Evolutionary conservation across 1,284 basidiomycete species (phyloP), one percentile per base, ranked within the genome.

Genomic region (Cryptococcus maquisensis): DNA sequence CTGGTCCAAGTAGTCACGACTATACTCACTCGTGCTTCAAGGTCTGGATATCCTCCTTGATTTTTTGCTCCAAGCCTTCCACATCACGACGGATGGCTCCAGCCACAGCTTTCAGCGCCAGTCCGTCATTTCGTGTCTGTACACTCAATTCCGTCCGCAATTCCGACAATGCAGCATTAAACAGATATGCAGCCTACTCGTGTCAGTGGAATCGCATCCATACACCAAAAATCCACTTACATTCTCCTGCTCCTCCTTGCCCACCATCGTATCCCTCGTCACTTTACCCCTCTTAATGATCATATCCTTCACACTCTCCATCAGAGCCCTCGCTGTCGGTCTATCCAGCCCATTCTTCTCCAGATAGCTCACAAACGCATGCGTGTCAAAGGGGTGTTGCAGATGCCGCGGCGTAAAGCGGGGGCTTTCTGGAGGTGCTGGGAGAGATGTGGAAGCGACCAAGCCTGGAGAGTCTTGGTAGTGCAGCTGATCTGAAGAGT

Each of bases 131-230:
- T 53, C 89, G 83, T 3, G 88, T 86, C 53, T 84, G 84, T 60
- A 93, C 84, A 9, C 86, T 85, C 40, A 91, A 83, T 68, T 97
- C 95, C 4, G 90, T 88, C 16, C 92, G 83, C 41, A 97, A 79
- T 73, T 98, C 93, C 0, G 90, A 88, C 24, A 98, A 75, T 0
- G 95, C 96, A 10, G 96, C 95, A 51, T 86, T 85, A 76, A 97
- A 98, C 24, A 98, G 81, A 73, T 99, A 99, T 12, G 92, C 91
- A 84, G 95, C 88, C 91, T 95, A 63, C 26, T 15, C 40, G 9
- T 39, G 36, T 55, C 28, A 49, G 47, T n/a, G n/a, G n/a, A n/a
- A n/a, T n/a, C 26, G 10, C 8, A 2, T 28, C 43, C 24, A 26
- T 18, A 16, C 1, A 44, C 24, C 7, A 21, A 21, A 6, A 9